Percentiles rank a stretch among this genome's conserved stretches.
Conservation (phyloP, 768 basidiomycete genomes). For the Tubosaeta brunneosetosa region DNA sequence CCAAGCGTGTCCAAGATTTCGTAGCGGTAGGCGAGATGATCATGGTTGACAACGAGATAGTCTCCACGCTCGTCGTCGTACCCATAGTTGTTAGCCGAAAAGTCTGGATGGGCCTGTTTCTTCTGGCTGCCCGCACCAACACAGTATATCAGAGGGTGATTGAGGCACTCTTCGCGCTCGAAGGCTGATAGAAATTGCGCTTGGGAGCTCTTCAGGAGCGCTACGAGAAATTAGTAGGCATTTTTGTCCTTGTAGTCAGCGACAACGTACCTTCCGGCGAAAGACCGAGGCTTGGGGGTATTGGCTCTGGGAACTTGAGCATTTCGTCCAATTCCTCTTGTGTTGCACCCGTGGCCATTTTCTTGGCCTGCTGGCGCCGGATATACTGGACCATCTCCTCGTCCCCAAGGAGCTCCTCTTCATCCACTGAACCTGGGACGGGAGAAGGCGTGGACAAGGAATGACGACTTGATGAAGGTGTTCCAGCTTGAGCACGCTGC, state of each 20-base stretch:
- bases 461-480: constrained; percentile 69
- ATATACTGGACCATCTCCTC: constrained; percentile 98
- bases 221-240: constrained; percentile 34
- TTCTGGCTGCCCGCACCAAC: constrained; percentile 78
- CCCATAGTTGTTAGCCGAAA: constrained; percentile 80
- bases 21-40: constrained; percentile 97
- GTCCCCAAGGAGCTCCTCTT: constrained; percentile 85
- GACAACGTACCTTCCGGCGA: constrained; percentile 63
- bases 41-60: constrained; percentile 83
- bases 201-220: constrained; percentile 60
- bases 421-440: constrained; percentile 68
- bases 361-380: constrained; percentile 83
- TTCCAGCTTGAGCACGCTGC: constrained; percentile 50
- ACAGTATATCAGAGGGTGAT: constrained; percentile 80
- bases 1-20: constrained; percentile 90
- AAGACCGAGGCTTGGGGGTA: constrained; percentile 58
- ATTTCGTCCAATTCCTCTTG: constrained; percentile 86
- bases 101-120: constrained; percentile 70
- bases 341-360: constrained; percentile 73
- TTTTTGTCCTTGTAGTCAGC: neutral
- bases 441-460: constrained; percentile 85
- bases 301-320: constrained; percentile 89
- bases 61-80: constrained; percentile 99
- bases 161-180: constrained; percentile 88
- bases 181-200: constrained; percentile 75